Percentiles rank a stretch among this genome's conserved stretches.
Conservation (phyloP, 805 yeast species). For the Candida sakaeoensis region DNA sequence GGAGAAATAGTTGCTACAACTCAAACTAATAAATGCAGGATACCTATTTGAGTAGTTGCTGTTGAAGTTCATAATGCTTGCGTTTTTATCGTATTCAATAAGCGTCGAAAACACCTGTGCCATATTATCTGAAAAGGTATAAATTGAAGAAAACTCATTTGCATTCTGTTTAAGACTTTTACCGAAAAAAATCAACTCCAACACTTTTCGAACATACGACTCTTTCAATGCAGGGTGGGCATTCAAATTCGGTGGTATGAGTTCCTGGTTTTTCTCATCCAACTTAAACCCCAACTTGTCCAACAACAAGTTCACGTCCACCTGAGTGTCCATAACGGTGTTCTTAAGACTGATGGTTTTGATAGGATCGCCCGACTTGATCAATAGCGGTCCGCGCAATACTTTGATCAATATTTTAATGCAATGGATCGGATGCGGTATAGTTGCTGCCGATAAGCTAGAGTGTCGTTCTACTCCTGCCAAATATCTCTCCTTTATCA, state of each 20-base stretch:
- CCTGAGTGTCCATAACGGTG: conserved; percentile 50
- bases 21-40: conserved; percentile 27
- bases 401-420: conserved; percentile 59
- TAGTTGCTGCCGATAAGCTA: conserved; percentile 24
- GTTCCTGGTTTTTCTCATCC: conserved; percentile 25
- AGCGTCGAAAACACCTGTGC: conserved; percentile 30
- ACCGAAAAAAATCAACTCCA: conserved; percentile 46
- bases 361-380: conserved; percentile 39
- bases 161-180: conserved; percentile 10
- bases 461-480: conserved; percentile 29
- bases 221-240: conserved; percentile 35
- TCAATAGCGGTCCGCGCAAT: conserved; percentile 60
- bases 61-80: conserved; percentile 21
- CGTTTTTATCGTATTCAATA: conserved; percentile 36
- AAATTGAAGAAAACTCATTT: conserved; percentile 22
- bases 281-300: conserved; percentile 43
- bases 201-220: conserved; percentile 48
- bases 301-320: conserved; percentile 53
- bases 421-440: conserved; percentile 58
- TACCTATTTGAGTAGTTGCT: conserved; percentile 16
- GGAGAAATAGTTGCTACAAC: conserved; percentile 27
- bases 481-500: conserved; percentile 50
- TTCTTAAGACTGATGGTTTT: conserved; percentile 55
- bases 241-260: conserved; percentile 47
- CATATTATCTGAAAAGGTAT: conserved; percentile 33